Conservation (phyloP, 164 flowering plant species). For the Tetrastigma voinierianum region DNA sequence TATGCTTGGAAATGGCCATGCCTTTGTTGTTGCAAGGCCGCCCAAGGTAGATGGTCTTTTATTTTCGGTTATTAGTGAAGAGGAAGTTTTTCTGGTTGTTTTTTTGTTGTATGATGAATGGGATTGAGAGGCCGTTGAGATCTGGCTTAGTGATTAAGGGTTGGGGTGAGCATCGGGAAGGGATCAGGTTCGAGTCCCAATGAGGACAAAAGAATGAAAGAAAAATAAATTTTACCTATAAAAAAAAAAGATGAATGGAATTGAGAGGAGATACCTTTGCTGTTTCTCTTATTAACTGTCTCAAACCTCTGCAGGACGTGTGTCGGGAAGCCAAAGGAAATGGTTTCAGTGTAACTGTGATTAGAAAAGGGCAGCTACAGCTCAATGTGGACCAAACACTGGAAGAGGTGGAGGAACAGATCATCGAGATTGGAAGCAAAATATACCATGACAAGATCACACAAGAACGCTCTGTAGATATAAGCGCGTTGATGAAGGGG, state of each 20-base stretch:
- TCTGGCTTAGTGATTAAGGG: no score
- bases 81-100: no score
- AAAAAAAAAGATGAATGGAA: no score
- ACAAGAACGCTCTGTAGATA: slow-evolving; percentile 65
- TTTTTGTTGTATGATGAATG: background rate
- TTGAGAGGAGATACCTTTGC: no score
- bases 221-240: no score
- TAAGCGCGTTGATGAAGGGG: slow-evolving; percentile 69
- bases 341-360: slow-evolving; percentile 83
- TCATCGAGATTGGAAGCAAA: slow-evolving; percentile 86
- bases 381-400: slow-evolving; percentile 75
- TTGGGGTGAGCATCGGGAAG: no score
- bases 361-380: slow-evolving; percentile 75
- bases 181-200: no score
- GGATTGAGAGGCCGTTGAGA: no score
- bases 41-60: slow-evolving; percentile 61
- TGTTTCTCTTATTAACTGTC: slow-evolving; percentile 1
- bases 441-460: slow-evolving; percentile 81
- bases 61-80: no score
- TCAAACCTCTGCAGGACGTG: slow-evolving; percentile 50
- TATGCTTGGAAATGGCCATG: slow-evolving; percentile 80
- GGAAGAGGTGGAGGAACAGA: slow-evolving; percentile 82
- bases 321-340: slow-evolving; percentile 87
- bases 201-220: no score
- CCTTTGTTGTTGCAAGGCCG: slow-evolving; percentile 76